Base-by-base conservation (phyloP, 139 green algal genomes). In the Eudorina sp. region DNA sequence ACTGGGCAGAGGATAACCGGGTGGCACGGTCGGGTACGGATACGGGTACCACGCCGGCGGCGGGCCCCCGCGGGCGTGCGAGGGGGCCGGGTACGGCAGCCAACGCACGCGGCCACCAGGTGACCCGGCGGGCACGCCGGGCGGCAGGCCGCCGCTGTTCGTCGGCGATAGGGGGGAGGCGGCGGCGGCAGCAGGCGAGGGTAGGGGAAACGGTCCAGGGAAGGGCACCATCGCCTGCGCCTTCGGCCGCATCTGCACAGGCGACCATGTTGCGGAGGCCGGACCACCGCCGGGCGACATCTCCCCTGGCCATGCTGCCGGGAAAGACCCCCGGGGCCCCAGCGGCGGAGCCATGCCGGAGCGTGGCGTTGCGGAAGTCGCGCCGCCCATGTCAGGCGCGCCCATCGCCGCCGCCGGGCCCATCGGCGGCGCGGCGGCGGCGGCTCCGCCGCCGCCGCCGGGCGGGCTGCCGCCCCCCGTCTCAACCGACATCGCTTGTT, bases 41-140 rank as follows among this genome's bases (percentile, higher is more conserved):
- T 84, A 72, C 5, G 77, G 53, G 36, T 84, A 84, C 77, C 77
- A 84, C 4, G 43, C 21, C 18, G 36, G 53, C 45, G 77, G 53
- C 53, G 16, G 53, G 19, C 27, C 70, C 19, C 18, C 7, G 6
- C 70, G 70, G 40, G 38, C 40, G 31, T 58, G 70, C 34, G 31
- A 13, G 29, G 31, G 34, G 31, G 34, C 48, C 51, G 51, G 75
- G 73, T 81, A 81, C 43, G 73, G 73, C 73, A 81, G 9, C 43
- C 43, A 81, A 13, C 73, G 43, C 1, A 58, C 73, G 2, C 73
- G 73, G 4, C 4, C 11, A 11, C 70, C 36, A 8, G 70, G 70
- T 31, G 70, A 51, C 29, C 21, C 13, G 19, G 73, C 21, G 6
- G 66, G 7, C 34, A 75, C 46, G 66, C 66, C 66, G 3, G 34